These are phyloP conservation scores for Coccinonectria pachysandricola DNA, from an alignment of 2,329 filamentous ascomycete genomes.

Conservation along the genomic window DNA sequence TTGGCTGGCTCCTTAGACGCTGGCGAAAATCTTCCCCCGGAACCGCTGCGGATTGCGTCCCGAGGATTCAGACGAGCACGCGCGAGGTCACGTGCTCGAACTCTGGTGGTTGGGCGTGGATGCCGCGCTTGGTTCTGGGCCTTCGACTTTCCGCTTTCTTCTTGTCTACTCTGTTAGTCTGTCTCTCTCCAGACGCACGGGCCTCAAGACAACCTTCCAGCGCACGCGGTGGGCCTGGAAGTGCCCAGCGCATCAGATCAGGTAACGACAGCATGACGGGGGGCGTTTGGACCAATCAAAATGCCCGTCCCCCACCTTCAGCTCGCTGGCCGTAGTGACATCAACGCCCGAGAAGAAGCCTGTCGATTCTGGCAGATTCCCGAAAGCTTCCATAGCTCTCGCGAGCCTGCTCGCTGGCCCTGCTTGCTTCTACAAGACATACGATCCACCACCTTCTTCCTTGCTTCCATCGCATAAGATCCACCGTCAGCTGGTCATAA, in stretches of 20 bases:
- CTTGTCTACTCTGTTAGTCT: too few species aligned
- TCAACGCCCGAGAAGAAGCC: conserved; percentile 24
- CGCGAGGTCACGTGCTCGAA: conserved; percentile 20
- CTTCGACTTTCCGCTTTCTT: too few species aligned
- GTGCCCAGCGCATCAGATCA: conserved; percentile 12
- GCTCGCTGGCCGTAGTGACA: conserved; percentile 19
- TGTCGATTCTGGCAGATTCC: conserved; percentile 23
- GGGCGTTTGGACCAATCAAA: conserved; percentile 16
- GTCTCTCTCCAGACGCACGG: too few species aligned
- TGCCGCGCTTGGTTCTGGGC: too few species aligned
- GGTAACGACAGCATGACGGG: conserved; percentile 17
- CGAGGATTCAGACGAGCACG: conserved; percentile 9
- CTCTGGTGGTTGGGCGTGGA: too few species aligned
- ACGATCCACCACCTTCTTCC: conserved; percentile 8
- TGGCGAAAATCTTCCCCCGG: conserved; percentile 12
- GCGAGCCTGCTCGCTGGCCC: conserved; percentile 15
- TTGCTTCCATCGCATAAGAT: conserved; percentile 11
- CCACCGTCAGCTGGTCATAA: conserved; percentile 16
- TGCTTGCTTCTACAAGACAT: conserved; percentile 10
- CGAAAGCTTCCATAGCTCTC: conserved; percentile 19
- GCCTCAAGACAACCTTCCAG: too few species aligned
- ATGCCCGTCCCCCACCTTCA: conserved; percentile 11
- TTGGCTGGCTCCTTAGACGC: conserved; percentile 10
- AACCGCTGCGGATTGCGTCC: conserved; percentile 8
- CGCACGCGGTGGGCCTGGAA: too few species aligned